Evolutionary conservation across 2,329 filamentous ascomycete species (phyloP), one percentile per base, ranked within the genome.

Genomic region (Microdochium bolleyi): DNA sequence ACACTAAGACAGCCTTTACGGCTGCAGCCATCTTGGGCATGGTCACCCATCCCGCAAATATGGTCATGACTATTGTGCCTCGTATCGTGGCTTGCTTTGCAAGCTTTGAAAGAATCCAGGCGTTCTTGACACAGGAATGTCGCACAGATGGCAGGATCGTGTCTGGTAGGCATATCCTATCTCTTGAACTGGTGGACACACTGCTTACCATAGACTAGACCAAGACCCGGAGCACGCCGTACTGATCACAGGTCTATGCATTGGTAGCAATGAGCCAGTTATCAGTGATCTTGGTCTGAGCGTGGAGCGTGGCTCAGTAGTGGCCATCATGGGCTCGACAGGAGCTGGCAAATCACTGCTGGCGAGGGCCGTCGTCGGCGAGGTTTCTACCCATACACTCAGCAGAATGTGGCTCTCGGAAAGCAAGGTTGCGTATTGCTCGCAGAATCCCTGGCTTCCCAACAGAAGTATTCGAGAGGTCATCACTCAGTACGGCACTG

Each of bases 1-100:
- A 72, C 16, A 59, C 62, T 0, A 63, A 67, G 49, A 72, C 68
- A 0, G 70, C 71, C 0, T 75, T 74, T 51, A 71, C 72, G 0
- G 69, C 70, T 0, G 60, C 68, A 13, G 70, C 71, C 0, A 60
- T 72, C n/a, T 51, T 74, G 8, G 55, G 58, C 5, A 62, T 74
- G 58, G 62, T 73, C 0, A 74, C 69, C 1, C 67, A 73, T 24
- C 70, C 71, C 0, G 70, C 71, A 7, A 74, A 73, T 50, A 73
- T 73, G 69, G 58, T 74, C 19, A 72, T 73, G 70, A 71, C 71
- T 0, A 65, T 70, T 19, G 52, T 72, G 0, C 71, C 71, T 0
- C 60, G 62, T 3, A 62, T 58, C 0, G 57, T 72, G 0, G 64
- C 63, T 0, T 60, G 66, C 0, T 61, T 67, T 5, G 57, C 70